A percentile compares a stretch with the other conserved stretches of the same genome.
Evolutionary conservation across 1,284 basidiomycete genomes (phyloP).

Genomic region (Ganoderma lingzhi): DNA sequence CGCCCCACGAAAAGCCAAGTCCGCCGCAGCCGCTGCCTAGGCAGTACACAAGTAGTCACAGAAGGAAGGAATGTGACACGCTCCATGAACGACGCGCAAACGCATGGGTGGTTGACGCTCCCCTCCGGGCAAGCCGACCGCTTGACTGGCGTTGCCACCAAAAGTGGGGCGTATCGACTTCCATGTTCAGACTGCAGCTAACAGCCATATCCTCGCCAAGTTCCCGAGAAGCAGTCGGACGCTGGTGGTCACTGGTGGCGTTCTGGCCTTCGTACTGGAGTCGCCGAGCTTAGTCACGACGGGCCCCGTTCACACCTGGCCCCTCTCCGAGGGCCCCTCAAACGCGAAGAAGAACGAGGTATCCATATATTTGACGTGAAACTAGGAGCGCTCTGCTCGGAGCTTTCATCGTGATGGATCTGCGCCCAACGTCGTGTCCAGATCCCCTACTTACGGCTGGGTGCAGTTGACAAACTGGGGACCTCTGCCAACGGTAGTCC

Average conservation of each 20-base stretch:
- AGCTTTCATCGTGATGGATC: not conserved
- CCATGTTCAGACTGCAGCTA: not conserved
- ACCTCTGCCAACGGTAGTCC: not conserved
- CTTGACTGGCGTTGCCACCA: not conserved
- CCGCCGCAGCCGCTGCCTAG: not conserved
- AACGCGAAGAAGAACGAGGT: not conserved
- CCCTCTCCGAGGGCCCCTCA: not conserved
- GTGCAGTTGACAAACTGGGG: slow-evolving; percentile 18
- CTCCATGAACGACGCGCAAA: not conserved
- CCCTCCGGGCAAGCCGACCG: not conserved
- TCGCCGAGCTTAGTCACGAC: slow-evolving; percentile 1
- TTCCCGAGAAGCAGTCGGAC: not conserved
- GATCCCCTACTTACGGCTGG: not conserved
- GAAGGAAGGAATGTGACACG: not conserved
- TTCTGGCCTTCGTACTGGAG: not conserved
- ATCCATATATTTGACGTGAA: slow-evolving; percentile 11
- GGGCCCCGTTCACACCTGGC: not conserved
- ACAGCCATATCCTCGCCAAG: not conserved
- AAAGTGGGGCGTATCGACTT: not conserved
- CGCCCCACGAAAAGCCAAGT: not conserved
- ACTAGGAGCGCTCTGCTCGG: not conserved
- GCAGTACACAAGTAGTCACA: slow-evolving; percentile 4
- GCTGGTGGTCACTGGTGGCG: not conserved
- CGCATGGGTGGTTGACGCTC: not conserved
- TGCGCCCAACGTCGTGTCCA: slow-evolving; percentile 14